Conservation (phyloP, 768 basidiomycete genomes). For the Fibroporia radiculosa region DNA sequence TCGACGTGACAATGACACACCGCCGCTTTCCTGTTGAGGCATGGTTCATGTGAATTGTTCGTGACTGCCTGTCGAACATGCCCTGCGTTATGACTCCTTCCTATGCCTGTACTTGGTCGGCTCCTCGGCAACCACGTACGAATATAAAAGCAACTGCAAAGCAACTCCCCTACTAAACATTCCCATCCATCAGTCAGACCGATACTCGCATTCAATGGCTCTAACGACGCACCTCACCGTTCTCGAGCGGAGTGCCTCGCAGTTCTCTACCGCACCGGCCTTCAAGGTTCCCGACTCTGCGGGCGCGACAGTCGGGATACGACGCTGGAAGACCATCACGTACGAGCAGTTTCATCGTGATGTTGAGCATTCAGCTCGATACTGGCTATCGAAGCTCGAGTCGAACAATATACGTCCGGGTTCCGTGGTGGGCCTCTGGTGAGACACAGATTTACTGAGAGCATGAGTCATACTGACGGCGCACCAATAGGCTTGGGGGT, state of each 20-base stretch:
- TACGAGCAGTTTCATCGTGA: slow-evolving; percentile 54
- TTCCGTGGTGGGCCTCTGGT: slow-evolving; percentile 66
- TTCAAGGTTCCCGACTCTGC: slow-evolving; percentile 50
- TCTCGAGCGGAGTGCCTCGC: slow-evolving; percentile 42
- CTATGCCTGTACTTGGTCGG: no score
- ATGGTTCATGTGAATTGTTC: no score
- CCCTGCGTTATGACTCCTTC: no score
- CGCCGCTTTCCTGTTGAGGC: no score
- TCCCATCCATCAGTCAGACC: neutral
- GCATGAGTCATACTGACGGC: neutral
- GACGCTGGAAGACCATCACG: slow-evolving; percentile 50
- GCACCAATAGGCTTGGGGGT: slow-evolving; percentile 51
- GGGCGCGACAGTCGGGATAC: slow-evolving; percentile 30
- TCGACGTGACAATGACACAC: neutral
- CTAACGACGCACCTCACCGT: slow-evolving; percentile 49
- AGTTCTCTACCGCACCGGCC: slow-evolving; percentile 39
- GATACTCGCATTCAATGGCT: slow-evolving; percentile 12
- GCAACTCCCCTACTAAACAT: neutral
- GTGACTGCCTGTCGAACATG: no score
- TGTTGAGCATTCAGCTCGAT: slow-evolving; percentile 53
- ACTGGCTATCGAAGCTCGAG: slow-evolving; percentile 45
- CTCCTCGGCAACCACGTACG: no score
- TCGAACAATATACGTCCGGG: slow-evolving; percentile 35
- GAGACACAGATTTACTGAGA: slow-evolving; percentile 19
- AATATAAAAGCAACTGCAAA: no score